These are phyloP conservation scores for Dactylellina leptospora DNA, from an alignment of 2,329 filamentous ascomycete species.

Conservation along the genomic window DNA sequence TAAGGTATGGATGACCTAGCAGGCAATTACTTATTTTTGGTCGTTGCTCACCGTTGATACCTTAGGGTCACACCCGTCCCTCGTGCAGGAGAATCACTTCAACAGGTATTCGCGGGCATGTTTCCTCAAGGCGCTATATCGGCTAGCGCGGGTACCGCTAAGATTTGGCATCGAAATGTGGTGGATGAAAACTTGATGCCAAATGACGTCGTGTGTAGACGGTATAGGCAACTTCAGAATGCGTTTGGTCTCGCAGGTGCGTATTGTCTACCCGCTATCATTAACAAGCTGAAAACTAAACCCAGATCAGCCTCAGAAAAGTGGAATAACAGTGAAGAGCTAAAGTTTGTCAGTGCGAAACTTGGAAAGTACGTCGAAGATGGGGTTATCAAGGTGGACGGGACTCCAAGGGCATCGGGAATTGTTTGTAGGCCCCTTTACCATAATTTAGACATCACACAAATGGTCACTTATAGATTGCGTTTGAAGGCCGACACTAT, in stretches of 20 bases:
- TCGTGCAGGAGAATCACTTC: slow-evolving; percentile 78
- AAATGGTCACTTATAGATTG: not conserved
- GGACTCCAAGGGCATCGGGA: slow-evolving; percentile 81
- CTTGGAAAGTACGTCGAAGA: slow-evolving; percentile 88
- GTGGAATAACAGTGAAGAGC: slow-evolving; percentile 81
- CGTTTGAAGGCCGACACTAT: slow-evolving; percentile 75
- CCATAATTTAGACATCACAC: not conserved
- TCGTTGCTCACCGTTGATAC: not conserved
- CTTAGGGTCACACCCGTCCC: slow-evolving; percentile 72
- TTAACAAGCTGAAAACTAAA: not conserved
- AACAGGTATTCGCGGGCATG: slow-evolving; percentile 77
- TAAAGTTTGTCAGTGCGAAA: slow-evolving; percentile 80
- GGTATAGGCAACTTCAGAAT: slow-evolving; percentile 74
- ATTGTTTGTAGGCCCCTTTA: slow-evolving; percentile 62
- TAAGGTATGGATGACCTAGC: slow-evolving; percentile 63
- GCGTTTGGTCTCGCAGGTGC: slow-evolving; percentile 52
- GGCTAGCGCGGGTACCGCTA: slow-evolving; percentile 57
- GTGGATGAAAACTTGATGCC: slow-evolving; percentile 81
- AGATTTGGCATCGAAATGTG: slow-evolving; percentile 57
- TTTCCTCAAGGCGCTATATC: slow-evolving; percentile 70
- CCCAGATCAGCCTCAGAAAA: slow-evolving; percentile 73
- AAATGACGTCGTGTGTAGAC: slow-evolving; percentile 77
- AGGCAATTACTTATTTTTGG: not conserved
- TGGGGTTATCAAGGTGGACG: slow-evolving; percentile 77
- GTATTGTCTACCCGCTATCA: too few relatives aligned